Base-by-base conservation (phyloP, 1,284 basidiomycete species). In the Ceratobasidium papillatum region DNA sequence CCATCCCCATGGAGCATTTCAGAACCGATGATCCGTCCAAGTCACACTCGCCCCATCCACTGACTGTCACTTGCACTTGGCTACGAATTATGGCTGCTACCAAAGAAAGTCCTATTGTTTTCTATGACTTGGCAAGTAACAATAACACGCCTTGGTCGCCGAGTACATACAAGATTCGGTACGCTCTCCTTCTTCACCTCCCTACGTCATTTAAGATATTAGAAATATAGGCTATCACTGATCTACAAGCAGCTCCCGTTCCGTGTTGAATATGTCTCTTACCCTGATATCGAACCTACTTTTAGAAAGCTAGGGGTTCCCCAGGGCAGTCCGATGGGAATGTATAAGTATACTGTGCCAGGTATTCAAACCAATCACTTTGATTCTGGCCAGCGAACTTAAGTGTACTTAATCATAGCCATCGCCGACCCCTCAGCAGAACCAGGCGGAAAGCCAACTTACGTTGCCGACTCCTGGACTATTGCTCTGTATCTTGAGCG, bases 241-340 rank as follows among this genome's bases (percentile, higher is more conserved):
- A 81, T 80, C 75, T 68, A 77, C 76, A 82, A 82, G 75, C 78
- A 79, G 3, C 45, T 82, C 25, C 75, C 77, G 32, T 77, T 75
- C 64, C 75, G 76, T 34, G 77, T 77, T 41, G 77, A 80, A 58
- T 82, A 80, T 79, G 76, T 82, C 47, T 80, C 81, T 61, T 80
- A 78, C 69, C 78, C 81, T 2, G 81, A 82, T 74, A 81, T 82
- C 51, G 78, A 80, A 65, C 80, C 84, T 63, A 80, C 89, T 76
- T 76, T 87, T 73, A 81, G 83, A 32, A 78, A 80, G 61, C 61
- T 87, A 54, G 85, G 86, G 0, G 81, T 80, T 0, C 68, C 77
- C 11, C 80, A 80, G 0, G 77, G 78, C 11, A 41, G 4, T 19
- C 30, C 68, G 69, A n/a, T 11, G 65, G 71, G 64, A 65, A 75